These are phyloP conservation scores for Piper betle DNA, from an alignment of 164 flowering plant species.

Conservation along the genomic window DNA sequence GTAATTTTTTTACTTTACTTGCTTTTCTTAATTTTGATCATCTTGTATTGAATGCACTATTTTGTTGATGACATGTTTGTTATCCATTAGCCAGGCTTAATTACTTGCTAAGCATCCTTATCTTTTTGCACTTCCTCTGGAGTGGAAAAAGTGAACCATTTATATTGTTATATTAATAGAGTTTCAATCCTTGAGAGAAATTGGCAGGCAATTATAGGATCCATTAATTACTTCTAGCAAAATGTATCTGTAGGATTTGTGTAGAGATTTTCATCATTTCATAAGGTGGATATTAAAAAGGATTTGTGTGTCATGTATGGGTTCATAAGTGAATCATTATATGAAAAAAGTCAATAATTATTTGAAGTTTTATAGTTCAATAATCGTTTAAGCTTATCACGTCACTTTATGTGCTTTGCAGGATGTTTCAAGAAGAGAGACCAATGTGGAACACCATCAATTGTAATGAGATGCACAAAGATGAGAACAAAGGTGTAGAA, in stretches of 20 bases:
- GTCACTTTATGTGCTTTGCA: conserved; percentile 18
- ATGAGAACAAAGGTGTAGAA: conserved; percentile 19
- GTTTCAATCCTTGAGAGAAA: not conserved
- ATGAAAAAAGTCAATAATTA: not conserved
- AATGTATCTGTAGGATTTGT: not conserved
- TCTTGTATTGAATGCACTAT: no score
- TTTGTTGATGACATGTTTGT: no score
- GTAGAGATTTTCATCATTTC: not conserved
- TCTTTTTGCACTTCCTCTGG: not conserved
- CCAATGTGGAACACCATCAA: conserved; percentile 71
- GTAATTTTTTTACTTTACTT: conserved; percentile 18
- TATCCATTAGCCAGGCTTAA: not conserved
- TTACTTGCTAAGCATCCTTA: not conserved
- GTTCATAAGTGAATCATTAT: not conserved
- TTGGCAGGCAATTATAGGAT: not conserved
- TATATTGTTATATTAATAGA: not conserved
- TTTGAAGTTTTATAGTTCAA: not conserved
- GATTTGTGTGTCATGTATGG: not conserved
- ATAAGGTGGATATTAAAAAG: not conserved
- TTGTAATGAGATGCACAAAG: conserved; percentile 58
- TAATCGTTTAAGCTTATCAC: not conserved
- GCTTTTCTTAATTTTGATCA: not conserved
- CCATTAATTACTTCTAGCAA: not conserved
- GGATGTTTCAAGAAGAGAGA: conserved; percentile 73
- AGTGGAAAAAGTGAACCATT: not conserved